A percentile compares a stretch with the other conserved stretches of the same genome.
Evolutionary conservation across 257 asterid species (phyloP).

Genomic region (Rubia yunnanensis): DNA sequence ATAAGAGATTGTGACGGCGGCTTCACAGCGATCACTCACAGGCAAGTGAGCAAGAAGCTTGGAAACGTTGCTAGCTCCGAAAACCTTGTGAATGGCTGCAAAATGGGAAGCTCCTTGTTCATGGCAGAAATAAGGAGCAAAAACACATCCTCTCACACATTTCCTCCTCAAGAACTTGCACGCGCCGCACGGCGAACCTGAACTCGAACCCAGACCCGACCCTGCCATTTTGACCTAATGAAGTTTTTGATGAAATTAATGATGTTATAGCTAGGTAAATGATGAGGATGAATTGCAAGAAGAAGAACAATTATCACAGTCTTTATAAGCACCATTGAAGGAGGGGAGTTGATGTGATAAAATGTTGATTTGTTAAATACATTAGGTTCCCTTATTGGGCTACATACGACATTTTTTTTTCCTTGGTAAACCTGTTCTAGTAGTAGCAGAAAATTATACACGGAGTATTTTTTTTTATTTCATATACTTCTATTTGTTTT

Average conservation of each 20-base stretch:
- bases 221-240: constrained; percentile 40
- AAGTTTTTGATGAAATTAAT: not conserved
- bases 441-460: constrained; percentile 6
- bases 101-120: constrained; percentile 42
- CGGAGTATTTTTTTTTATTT: constrained; percentile 6
- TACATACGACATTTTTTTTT: constrained; percentile 34
- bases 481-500: constrained; percentile 19
- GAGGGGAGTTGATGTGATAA: constrained; percentile 32
- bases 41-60: constrained; percentile 43
- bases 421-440: not conserved
- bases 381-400: constrained; percentile 70
- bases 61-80: constrained; percentile 48
- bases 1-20: constrained; percentile 34
- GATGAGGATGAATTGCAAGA: not conserved
- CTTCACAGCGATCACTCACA: constrained; percentile 31
- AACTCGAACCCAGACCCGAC: constrained; percentile 35
- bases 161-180: constrained; percentile 46
- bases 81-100: constrained; percentile 39
- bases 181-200: constrained; percentile 70
- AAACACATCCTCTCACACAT: constrained; percentile 39
- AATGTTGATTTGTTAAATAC: constrained; percentile 34
- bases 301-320: constrained; percentile 10
- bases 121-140: constrained; percentile 42
- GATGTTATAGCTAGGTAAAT: not conserved
- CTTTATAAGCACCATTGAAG: constrained; percentile 36